phyloP scores from a whole-genome alignment of 2,329 filamentous ascomycete genomes.

The Penicillium sp. region DNA sequence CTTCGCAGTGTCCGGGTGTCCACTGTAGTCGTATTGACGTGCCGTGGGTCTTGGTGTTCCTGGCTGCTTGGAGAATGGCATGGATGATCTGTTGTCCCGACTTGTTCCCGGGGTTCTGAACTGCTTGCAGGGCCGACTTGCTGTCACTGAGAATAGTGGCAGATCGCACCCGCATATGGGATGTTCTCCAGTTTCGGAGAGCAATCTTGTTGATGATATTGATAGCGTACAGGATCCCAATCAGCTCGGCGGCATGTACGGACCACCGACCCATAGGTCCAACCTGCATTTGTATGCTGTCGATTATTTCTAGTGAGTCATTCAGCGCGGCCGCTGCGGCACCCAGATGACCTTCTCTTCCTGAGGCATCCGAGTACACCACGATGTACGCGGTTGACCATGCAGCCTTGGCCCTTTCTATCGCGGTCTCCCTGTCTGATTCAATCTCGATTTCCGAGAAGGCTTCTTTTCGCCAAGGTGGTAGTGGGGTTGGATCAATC shows the following conservation, averaged over 20 bases:
- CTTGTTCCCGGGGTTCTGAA: slow-evolving; percentile 18
- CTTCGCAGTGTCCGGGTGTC: too few relatives aligned
- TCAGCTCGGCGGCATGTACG: slow-evolving; percentile 22
- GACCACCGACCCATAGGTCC: slow-evolving; percentile 23
- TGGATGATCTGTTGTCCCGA: slow-evolving; percentile 19
- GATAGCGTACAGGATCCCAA: slow-evolving; percentile 23
- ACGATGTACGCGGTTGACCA: slow-evolving; percentile 10
- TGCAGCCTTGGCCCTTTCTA: slow-evolving; percentile 14
- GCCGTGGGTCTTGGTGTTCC: too few relatives aligned
- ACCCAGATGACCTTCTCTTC: slow-evolving; percentile 18
- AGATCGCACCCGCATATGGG: neutral
- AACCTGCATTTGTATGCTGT: slow-evolving; percentile 11
- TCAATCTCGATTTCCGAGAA: slow-evolving; percentile 28
- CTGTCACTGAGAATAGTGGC: slow-evolving; percentile 22
- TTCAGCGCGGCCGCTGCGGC: slow-evolving; percentile 4
- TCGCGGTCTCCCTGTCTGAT: slow-evolving; percentile 21
- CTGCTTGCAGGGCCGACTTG: slow-evolving; percentile 21
- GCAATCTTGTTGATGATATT: slow-evolving; percentile 13
- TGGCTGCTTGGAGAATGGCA: too few relatives aligned
- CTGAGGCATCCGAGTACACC: slow-evolving; percentile 21
- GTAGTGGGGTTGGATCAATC: slow-evolving; percentile 21
- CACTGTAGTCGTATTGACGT: too few relatives aligned
- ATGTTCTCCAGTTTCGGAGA: neutral
- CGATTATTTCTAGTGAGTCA: neutral
- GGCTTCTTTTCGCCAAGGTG: slow-evolving; percentile 20